Evolutionary conservation across 2,329 filamentous ascomycete genomes (phyloP).

Genomic region (Pestalotiopsis sp.): DNA sequence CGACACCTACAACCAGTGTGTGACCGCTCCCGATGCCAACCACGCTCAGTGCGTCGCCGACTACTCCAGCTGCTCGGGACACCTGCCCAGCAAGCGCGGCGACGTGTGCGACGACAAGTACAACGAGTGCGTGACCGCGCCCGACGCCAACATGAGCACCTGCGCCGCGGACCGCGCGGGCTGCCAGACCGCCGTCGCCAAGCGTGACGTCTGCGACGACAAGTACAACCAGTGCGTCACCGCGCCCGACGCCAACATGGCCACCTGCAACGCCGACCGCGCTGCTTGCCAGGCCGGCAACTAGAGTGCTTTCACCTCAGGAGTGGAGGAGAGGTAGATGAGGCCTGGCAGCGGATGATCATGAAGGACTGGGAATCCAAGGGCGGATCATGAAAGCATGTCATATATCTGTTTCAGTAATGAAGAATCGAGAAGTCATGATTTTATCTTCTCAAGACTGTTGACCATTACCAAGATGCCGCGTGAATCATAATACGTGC

Average conservation of each 20-base stretch:
- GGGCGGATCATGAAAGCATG: no score
- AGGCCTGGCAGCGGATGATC: no score
- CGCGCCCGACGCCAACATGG: neutral
- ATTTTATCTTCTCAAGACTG: no score
- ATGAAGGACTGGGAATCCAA: no score
- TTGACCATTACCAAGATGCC: no score
- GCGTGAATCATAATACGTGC: no score
- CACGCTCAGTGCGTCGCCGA: neutral
- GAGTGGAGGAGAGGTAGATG: no score
- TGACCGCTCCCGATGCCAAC: neutral
- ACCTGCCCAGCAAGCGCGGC: neutral
- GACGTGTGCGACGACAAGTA: neutral
- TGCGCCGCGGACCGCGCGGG: neutral
- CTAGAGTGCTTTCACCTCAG: neutral
- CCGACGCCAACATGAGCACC: neutral
- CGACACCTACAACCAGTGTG: neutral
- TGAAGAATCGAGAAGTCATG: no score
- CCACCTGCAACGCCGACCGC: neutral
- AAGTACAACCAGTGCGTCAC: neutral
- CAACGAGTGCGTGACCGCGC: neutral
- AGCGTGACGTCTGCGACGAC: neutral
- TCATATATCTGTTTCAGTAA: no score
- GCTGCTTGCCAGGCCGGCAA: neutral
- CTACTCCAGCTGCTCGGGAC: neutral
- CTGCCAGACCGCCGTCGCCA: neutral